A percentile compares a stretch with the other conserved stretches of the same genome.
These are phyloP conservation scores for Harringtonia lauricola DNA, from an alignment of 2,329 filamentous ascomycete genomes.

Conservation along the genomic window DNA sequence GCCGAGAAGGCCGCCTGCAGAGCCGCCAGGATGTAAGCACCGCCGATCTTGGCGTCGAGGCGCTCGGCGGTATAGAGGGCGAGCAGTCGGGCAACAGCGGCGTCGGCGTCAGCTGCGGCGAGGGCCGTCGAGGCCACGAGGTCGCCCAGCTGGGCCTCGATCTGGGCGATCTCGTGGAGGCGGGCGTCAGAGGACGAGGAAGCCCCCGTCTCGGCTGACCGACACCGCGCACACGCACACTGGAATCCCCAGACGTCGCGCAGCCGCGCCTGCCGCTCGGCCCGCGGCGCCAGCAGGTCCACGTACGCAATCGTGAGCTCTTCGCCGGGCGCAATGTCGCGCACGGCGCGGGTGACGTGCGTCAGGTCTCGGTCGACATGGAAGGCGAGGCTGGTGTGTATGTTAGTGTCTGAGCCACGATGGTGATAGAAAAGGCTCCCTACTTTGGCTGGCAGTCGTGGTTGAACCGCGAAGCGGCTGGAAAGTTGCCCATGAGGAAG, in stretches of 20 bases:
- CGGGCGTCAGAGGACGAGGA: constrained; percentile 20
- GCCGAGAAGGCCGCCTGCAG: constrained; percentile 27
- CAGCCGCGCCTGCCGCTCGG: constrained; percentile 20
- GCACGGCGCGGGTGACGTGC: constrained; percentile 24
- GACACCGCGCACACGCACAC: constrained; percentile 23
- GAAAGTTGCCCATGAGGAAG: constrained; percentile 21
- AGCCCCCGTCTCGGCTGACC: constrained; percentile 6
- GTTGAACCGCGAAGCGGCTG: constrained; percentile 23
- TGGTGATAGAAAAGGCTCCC: too few species aligned
- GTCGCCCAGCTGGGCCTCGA: constrained; percentile 17
- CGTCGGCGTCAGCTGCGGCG: constrained; percentile 8
- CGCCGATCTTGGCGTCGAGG: constrained; percentile 21
- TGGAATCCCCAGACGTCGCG: constrained; percentile 22
- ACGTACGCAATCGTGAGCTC: constrained; percentile 27
- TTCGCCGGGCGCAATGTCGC: constrained; percentile 22
- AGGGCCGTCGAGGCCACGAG: constrained; percentile 2
- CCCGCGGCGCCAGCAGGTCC: constrained; percentile 15
- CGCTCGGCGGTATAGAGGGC: constrained; percentile 21
- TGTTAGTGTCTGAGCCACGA: too few species aligned
- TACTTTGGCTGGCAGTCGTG: constrained; percentile 31
- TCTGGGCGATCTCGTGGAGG: constrained; percentile 16
- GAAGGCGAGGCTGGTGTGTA: constrained; percentile 16
- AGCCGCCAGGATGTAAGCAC: constrained; percentile 25
- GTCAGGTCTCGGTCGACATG: constrained; percentile 20
- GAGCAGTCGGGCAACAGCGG: constrained; percentile 18